Percentiles rank a stretch among this genome's conserved stretches.
These are phyloP conservation scores for Platanus orientalis DNA, from an alignment of 164 flowering plant genomes.

Conservation along the genomic window DNA sequence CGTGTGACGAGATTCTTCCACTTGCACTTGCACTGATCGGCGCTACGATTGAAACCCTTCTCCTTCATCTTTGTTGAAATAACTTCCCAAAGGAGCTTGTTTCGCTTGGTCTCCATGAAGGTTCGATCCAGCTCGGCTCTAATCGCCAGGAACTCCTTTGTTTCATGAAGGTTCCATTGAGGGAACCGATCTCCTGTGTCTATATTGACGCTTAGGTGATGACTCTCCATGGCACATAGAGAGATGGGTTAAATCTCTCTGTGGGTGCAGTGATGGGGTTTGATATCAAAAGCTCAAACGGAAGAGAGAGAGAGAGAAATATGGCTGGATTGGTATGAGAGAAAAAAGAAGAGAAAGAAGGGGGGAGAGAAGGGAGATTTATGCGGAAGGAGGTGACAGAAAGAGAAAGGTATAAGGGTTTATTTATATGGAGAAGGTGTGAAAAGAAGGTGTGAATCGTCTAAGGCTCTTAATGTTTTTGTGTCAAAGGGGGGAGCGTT, in stretches of 20 bases:
- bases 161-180: conserved; percentile 84
- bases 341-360: too few species aligned
- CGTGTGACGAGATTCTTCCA: conserved; percentile 93
- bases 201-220: conserved; percentile 15
- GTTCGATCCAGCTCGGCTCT: conserved; percentile 72
- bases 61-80: conserved; percentile 73
- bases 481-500: conserved; percentile 3
- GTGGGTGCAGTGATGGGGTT: too few species aligned
- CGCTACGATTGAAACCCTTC: conserved; percentile 68
- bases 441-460: neutral
- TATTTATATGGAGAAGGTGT: too few species aligned
- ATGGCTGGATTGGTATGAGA: neutral
- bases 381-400: too few species aligned
- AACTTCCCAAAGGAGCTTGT: conserved; percentile 80
- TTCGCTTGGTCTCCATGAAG: conserved; percentile 92
- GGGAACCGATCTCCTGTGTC: conserved; percentile 59
- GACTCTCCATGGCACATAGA: neutral
- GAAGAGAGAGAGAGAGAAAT: neutral
- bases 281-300: neutral
- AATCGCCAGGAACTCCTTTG: conserved; percentile 64
- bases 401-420: too few species aligned
- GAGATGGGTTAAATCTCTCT: neutral
- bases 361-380: too few species aligned
- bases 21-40: conserved; percentile 98
- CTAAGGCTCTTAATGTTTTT: neutral